Evolutionary conservation across 176 grass and related monocot genomes (phyloP).

Genomic region (Dendrocalamus sinicus): DNA sequence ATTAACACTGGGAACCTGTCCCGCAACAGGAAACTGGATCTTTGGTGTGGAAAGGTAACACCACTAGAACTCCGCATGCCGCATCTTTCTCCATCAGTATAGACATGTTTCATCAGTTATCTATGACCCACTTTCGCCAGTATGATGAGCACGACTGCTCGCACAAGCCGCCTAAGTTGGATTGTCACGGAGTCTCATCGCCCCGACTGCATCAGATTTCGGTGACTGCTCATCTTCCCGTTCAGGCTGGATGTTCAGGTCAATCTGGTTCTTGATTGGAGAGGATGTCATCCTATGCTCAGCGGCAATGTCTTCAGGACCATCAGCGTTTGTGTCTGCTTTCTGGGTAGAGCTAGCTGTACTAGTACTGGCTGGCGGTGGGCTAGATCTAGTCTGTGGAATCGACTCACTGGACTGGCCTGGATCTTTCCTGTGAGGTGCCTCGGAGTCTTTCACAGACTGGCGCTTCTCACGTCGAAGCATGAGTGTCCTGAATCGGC

Average conservation of each 20-base stretch:
- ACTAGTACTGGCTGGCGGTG: neutral
- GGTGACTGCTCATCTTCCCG: conserved; percentile 92
- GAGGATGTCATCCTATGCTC: conserved; percentile 75
- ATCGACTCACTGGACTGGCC: conserved; percentile 45
- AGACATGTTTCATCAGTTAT: conserved; percentile 46
- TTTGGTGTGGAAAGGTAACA: conserved; percentile 49
- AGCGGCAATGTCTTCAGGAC: conserved; percentile 46
- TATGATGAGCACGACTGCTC: neutral
- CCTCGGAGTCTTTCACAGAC: conserved; percentile 56
- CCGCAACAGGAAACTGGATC: conserved; percentile 20
- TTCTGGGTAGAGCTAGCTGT: conserved; percentile 42
- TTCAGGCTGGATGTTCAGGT: conserved; percentile 96
- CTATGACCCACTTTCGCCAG: conserved; percentile 32
- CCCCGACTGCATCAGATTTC: conserved; percentile 56
- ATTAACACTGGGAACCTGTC: conserved; percentile 33
- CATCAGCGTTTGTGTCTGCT: conserved; percentile 37
- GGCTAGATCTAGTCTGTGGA: conserved; percentile 23
- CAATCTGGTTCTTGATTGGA: conserved; percentile 95
- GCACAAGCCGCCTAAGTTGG: conserved; percentile 18
- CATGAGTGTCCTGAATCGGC: conserved; percentile 95
- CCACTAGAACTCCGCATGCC: conserved; percentile 40
- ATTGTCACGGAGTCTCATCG: conserved; percentile 37
- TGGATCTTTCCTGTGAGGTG: conserved; percentile 45
- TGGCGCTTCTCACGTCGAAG: conserved; percentile 78
- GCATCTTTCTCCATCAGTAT: conserved; percentile 42